phyloP scores from a whole-genome alignment of 225 moss, liverwort and hornwort genomes.

The Thuidium tamariscinum region DNA sequence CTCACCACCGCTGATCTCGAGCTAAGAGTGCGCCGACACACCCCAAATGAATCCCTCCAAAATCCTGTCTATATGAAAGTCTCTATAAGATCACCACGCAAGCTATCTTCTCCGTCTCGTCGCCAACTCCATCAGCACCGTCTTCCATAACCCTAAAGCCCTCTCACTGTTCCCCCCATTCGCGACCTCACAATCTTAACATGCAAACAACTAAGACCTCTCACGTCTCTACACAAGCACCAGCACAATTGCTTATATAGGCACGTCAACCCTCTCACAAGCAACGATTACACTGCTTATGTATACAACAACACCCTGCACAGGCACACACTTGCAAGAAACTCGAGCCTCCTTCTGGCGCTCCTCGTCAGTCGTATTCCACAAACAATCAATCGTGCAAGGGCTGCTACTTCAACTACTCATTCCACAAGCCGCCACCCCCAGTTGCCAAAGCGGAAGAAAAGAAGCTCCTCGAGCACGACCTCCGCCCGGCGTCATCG shows the following conservation, averaged over 20 bases:
- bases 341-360: neutral
- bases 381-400: neutral
- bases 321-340: neutral
- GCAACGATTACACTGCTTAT: neutral
- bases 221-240: neutral
- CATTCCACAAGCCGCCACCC: neutral
- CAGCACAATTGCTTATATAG: neutral
- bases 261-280: neutral
- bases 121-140: slow-evolving; percentile 68
- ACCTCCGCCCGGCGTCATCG: neutral
- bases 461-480: neutral
- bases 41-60: neutral
- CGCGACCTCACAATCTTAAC: neutral
- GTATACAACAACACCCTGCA: neutral
- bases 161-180: neutral
- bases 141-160: slow-evolving; percentile 25
- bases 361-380: neutral
- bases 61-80: neutral
- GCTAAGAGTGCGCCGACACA: neutral
- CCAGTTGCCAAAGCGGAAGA: neutral
- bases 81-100: slow-evolving; percentile 2
- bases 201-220: neutral
- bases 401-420: neutral
- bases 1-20: neutral
- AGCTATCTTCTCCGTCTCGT: slow-evolving; percentile 44